Evolutionary conservation across 257 asterid species (phyloP), one percentile per base, ranked within the genome.

Genomic region (Echium plantagineum): DNA sequence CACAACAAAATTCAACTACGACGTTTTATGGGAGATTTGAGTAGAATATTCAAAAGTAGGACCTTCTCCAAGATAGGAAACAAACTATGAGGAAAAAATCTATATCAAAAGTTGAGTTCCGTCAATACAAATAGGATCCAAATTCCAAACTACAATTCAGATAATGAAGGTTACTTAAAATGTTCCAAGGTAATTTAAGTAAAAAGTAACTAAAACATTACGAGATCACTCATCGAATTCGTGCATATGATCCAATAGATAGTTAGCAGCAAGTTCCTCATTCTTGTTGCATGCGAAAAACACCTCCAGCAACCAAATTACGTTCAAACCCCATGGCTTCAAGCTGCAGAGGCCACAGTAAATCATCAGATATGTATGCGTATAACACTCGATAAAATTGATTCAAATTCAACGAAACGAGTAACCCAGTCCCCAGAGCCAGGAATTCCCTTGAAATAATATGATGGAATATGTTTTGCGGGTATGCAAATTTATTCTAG

Each of bases 221-320:
- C n/a, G n/a, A n/a, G n/a, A 60, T 78, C 72, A 81, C 17, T 86
- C 90, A 15, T 82, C 90, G 69, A 86, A 86, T 83, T 81, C 97
- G 12, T 89, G 85, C 78, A 89, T 79, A 69, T 89, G 95, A 71
- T 89, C 97, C 47, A 84, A 76, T 35, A 89, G 78, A 72, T 89
- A 86, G 79, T 89, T 86, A 42, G 94, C 95, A 15, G 97, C 95
- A 69, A 84, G 87, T 76, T 89, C 95, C 79, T 89, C 97, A 2
- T 89, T 84, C 80, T 84, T 89, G 94, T 89, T 89, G 91, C 95
- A 89, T 26, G 97, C 95, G 42, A 89, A 85, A 64, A 61, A 89
- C 57, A 89, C 97, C 77, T 86, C 87, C 85, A 89, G 67, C 38
- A 84, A n/a, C 97, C 80, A 86, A 67, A 59, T 85, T 83, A 31